phyloP scores from a whole-genome alignment of 1,284 basidiomycete species.

The Cryptococcus sp. region DNA sequence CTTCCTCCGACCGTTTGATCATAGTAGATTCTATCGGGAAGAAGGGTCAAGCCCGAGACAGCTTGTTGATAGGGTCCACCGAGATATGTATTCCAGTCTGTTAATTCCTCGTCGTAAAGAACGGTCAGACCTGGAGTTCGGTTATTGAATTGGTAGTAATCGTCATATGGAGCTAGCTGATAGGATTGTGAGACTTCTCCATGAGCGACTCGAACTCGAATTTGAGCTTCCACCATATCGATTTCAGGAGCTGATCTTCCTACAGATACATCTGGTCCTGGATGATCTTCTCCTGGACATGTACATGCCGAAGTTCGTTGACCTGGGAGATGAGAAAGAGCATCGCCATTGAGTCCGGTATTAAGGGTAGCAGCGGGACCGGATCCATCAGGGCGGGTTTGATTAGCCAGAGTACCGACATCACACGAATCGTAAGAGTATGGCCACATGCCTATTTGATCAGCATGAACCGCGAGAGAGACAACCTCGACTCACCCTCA shows the following conservation, averaged over 20 bases:
- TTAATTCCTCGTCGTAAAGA: conserved; percentile 47
- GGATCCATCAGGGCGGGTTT: conserved; percentile 43
- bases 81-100: conserved; percentile 65
- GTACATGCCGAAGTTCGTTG: conserved; percentile 55
- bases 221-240: conserved; percentile 62
- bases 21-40: conserved; percentile 54
- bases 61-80: conserved; percentile 77
- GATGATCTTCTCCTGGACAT: conserved; percentile 59
- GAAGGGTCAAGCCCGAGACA: conserved; percentile 54
- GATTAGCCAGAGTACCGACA: conserved; percentile 39
- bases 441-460: conserved; percentile 44
- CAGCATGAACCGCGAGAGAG: neutral
- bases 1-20: conserved; percentile 18
- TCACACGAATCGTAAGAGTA: conserved; percentile 46
- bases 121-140: conserved; percentile 42
- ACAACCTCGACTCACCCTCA: conserved; percentile 60
- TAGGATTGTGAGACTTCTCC: conserved; percentile 26
- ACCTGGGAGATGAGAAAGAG: conserved; percentile 47
- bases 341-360: conserved; percentile 28
- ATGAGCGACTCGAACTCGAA: conserved; percentile 8
- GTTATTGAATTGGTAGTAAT: conserved; percentile 60
- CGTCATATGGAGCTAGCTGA: conserved; percentile 56
- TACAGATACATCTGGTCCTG: conserved; percentile 54
- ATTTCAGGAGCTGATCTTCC: conserved; percentile 63
- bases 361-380: conserved; percentile 42